These are phyloP conservation scores for Chaetomium strumarium DNA, from an alignment of 2,329 filamentous ascomycete genomes.

Conservation along the genomic window DNA sequence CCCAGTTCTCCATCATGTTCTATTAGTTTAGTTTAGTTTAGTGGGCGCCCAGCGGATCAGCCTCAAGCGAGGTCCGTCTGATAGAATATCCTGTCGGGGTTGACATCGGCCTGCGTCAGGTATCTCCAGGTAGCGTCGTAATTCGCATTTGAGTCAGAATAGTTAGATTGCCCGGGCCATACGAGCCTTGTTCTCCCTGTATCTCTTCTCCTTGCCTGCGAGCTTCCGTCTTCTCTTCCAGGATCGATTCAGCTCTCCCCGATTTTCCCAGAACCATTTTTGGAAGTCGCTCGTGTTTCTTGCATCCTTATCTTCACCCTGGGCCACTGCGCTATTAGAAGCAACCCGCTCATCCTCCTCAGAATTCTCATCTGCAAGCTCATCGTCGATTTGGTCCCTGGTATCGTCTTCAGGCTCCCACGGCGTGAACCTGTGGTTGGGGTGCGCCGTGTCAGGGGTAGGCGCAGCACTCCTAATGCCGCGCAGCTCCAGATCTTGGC, in stretches of 20 bases:
- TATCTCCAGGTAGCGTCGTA: not conserved
- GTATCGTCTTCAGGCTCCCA: slow-evolving; percentile 46
- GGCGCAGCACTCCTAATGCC: slow-evolving; percentile 82
- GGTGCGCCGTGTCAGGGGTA: slow-evolving; percentile 86
- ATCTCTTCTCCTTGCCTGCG: slow-evolving; percentile 60
- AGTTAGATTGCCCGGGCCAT: slow-evolving; percentile 36
- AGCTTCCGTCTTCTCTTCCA: slow-evolving; percentile 62
- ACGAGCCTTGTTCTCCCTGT: slow-evolving; percentile 57
- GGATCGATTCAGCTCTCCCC: slow-evolving; percentile 57
- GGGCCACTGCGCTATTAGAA: slow-evolving; percentile 15
- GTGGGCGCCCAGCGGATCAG: too few species aligned
- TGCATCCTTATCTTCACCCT: slow-evolving; percentile 16
- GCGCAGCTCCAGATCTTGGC: slow-evolving; percentile 69
- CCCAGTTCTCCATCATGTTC: too few species aligned
- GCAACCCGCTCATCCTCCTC: slow-evolving; percentile 27
- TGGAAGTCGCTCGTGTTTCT: slow-evolving; percentile 49
- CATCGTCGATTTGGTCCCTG: slow-evolving; percentile 41
- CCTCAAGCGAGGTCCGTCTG: too few species aligned
- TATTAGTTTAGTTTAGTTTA: too few species aligned
- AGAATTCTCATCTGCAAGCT: slow-evolving; percentile 31
- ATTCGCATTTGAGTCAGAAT: not conserved
- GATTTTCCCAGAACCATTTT: slow-evolving; percentile 63
- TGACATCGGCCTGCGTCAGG: not conserved
- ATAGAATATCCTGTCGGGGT: too few species aligned
- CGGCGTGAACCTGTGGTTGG: slow-evolving; percentile 56